Evolutionary conservation across 345 rosid genomes (phyloP), one percentile per base, ranked within the genome.

Genomic region (Murraya koenigii): DNA sequence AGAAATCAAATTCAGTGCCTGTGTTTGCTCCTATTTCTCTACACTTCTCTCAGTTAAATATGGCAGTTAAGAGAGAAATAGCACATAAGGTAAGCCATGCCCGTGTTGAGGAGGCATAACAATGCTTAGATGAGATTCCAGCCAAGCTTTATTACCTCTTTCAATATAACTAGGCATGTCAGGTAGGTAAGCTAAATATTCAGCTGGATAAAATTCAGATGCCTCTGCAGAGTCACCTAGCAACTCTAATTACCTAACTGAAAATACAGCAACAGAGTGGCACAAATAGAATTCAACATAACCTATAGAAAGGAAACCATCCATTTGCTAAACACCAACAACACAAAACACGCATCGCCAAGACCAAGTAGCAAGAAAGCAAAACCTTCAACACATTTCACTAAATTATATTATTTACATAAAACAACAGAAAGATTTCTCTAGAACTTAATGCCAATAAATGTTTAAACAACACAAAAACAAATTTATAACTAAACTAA

Each of bases 141-240:
- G 20, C 68, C 49, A 30, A 20, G 10, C 58, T 61, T 35, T 38
- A 19, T 58, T 7, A 14, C 55, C 36, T 6, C 10, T 56, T 55
- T 58, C 4, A 17, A 23, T 35, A 26, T 14, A 58, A 15, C 3
- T 15, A 72, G 36, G 35, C 65, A 39, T 36, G 66, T 13, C 25
- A 13, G 66, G n/a, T 20, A 13, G 66, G n/a, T 20, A 52, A 52
- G 44, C 62, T 8, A 19, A 54, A 54, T 52, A 70, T 52, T 30
- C 61, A 69, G 59, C 59, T 15, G 59, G 73, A 44, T 28, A 72
- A 72, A 36, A 72, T 15, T 25, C 66, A 72, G 61, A 36, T 25
- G 54, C 66, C n/a, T 39, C 6, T 35, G 6, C 15, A 23, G 17
- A 59, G 55, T 23, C 36, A 60, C 76, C 76, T 26, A 38, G 54